A percentile compares a stretch with the other conserved stretches of the same genome.
These are phyloP conservation scores for Tuber melanosporum DNA, from an alignment of 495 filamentous ascomycete species.

Conservation along the genomic window DNA sequence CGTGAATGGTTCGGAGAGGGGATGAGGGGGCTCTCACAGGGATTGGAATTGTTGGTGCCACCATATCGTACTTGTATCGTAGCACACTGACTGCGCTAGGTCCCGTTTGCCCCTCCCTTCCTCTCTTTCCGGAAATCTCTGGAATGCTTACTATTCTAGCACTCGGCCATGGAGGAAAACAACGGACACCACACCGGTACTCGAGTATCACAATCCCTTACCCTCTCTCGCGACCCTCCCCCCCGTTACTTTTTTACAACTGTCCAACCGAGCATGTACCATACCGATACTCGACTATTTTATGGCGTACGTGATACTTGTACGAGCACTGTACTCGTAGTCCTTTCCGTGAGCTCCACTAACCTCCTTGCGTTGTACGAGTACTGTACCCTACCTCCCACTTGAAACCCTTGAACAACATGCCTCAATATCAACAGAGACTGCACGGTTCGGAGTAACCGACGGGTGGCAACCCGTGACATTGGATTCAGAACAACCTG, in stretches of 20 bases:
- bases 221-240: not conserved
- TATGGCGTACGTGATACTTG: not conserved
- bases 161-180: not conserved
- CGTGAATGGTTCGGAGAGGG: not conserved
- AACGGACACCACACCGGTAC: not conserved
- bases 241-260: not conserved
- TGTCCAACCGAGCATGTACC: not conserved
- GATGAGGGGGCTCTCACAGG: not conserved
- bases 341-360: no score
- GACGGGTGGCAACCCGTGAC: not conserved
- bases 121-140: not conserved
- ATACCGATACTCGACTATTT: no score
- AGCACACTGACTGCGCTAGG: not conserved
- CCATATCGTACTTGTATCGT: not conserved
- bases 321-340: not conserved
- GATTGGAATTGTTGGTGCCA: not conserved
- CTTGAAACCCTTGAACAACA: not conserved
- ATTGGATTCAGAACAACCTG: not conserved
- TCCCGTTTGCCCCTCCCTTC: not conserved
- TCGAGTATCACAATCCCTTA: not conserved
- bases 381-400: not conserved
- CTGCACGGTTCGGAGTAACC: not conserved
- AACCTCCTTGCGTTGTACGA: not conserved
- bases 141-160: not conserved
- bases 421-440: not conserved